phyloP scores from a whole-genome alignment of 2,329 filamentous ascomycete genomes.

The Calycina marina region DNA sequence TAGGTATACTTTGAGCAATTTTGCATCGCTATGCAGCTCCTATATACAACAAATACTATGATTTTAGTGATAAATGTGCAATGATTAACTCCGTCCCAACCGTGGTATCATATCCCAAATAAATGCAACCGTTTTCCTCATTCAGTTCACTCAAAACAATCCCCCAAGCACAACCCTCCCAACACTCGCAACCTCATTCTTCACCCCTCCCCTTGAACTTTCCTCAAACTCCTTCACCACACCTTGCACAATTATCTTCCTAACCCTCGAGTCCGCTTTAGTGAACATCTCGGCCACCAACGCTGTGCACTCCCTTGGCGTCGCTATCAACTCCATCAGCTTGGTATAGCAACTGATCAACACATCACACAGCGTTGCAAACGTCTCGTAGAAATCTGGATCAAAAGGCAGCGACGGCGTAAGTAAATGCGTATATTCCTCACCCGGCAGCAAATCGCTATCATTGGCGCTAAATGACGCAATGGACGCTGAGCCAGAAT shows the following conservation, averaged over 20 bases:
- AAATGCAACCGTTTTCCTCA: too few relatives aligned
- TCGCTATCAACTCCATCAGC: slow-evolving; percentile 60
- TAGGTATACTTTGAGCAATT: too few relatives aligned
- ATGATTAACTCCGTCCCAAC: too few relatives aligned
- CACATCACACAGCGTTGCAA: slow-evolving; percentile 88
- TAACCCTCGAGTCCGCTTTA: slow-evolving; percentile 73
- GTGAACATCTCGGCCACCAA: slow-evolving; percentile 70
- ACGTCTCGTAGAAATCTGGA: slow-evolving; percentile 93
- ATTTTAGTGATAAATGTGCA: too few relatives aligned
- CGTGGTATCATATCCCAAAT: slow-evolving; percentile 6
- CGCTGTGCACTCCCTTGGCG: slow-evolving; percentile 56
- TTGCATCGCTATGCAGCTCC: too few relatives aligned
- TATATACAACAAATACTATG: too few relatives aligned
- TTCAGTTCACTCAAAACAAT: slow-evolving; percentile 60
- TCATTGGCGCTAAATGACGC: slow-evolving; percentile 38
- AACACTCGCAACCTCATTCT: slow-evolving; percentile 69
- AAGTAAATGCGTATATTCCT: slow-evolving; percentile 76
- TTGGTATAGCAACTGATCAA: slow-evolving; percentile 83
- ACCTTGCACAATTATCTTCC: slow-evolving; percentile 78
- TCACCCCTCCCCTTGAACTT: slow-evolving; percentile 58
- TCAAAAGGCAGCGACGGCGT: slow-evolving; percentile 93
- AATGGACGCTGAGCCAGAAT: slow-evolving; percentile 23
- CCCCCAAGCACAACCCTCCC: slow-evolving; percentile 83
- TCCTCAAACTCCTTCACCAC: slow-evolving; percentile 92
- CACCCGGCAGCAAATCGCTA: slow-evolving; percentile 59